Evolutionary conservation across 2,329 filamentous ascomycete genomes (phyloP), one percentile per base, ranked within the genome.

Genomic region (Gaeumannomyces sp.): DNA sequence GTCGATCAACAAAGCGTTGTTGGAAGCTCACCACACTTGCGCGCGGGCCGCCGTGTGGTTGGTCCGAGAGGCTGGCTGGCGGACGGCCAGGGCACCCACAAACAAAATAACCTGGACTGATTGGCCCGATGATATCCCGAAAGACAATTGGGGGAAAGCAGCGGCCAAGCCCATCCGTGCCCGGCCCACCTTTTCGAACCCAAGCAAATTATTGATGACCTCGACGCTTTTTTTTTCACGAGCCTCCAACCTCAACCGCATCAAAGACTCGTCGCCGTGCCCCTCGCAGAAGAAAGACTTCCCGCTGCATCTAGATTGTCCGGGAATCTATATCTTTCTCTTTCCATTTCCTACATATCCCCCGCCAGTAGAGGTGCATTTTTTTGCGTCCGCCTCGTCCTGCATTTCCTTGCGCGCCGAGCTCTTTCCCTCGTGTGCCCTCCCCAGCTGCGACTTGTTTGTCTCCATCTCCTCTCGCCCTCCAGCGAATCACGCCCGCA

Each of bases 101-200:
- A 61, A 29, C 33, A 25, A 38, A 45, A 25, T 33, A 16, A 2
- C n/a, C 11, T 25, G 19, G 19, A 1, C 27, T 27, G 60, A 62
- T 45, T 38, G 60, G 60, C 35, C 60, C 60, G 60, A 62, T n/a
- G 60, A 62, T 53, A 62, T 62, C 60, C 60, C 60, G 60, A 62
- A 29, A 22, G 25, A 38, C 35, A 45, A 25, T 38, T 61, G 59
- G 16, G 25, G n/a, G 59, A 27, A 38, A 19, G n/a, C 60, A 61
- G 35, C 11, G 33, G 13, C 28, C 60, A 61, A 61, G 60, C 60
- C 60, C 35, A 61, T 45, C 28, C 60, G 60, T 61, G 60, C 35
- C 35, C 60, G 35, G 60, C 60, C 35, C 33, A 38, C 28, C 38
- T 62, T 27, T 28, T 27, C 38, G 22, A 53, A 28, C 50, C 60